Evolutionary conservation across 1,284 basidiomycete species (phyloP), one percentile per base, ranked within the genome.

Genomic region (Abortiporus biennis): DNA sequence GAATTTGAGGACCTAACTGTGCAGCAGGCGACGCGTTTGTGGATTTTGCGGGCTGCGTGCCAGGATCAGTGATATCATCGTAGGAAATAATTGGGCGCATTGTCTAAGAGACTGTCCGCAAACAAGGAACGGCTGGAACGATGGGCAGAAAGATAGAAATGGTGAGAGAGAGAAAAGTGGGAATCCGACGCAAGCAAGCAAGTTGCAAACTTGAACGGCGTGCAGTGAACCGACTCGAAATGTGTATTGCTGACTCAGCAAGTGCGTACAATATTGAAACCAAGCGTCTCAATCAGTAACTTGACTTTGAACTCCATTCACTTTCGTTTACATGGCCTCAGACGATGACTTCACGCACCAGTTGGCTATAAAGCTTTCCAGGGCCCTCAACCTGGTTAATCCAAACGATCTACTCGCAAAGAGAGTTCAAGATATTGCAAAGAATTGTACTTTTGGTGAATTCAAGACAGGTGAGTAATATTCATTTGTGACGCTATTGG

Each of bases 361-460:
- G 45, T 64, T 90, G 25, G 88, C 88, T 16, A 85, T 90, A 49
- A 79, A 87, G 64, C 73, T 93, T 21, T 91, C 88, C 3, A 68
- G 90, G 23, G 78, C 79, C 6, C 71, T 92, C 54, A 92, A 92
- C 60, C 71, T 73, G 8, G 61, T 91, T 46, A 89, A 89, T 54
- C 86, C 87, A 0, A 93, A 92, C 58, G 86, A 91, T 53, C 64
- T 86, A 1, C 73, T 94, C 19, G 89, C 89, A 1, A 71, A 76
- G 46, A 71, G 85, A 45, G 85, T 93, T 32, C 81, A 83, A 38
- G 84, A 87, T 50, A 85, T 93, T 40, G 89, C 87, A 3, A 80
- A 78, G 59, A 76, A 74, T 1, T 87, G 80, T 51, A 58, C 78
- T 1, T 53, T 76, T 16, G 76, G 79, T 17, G 78, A 73, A 1